phyloP scores from a whole-genome alignment of 441 rosid species.

The Omphalea diandra region DNA sequence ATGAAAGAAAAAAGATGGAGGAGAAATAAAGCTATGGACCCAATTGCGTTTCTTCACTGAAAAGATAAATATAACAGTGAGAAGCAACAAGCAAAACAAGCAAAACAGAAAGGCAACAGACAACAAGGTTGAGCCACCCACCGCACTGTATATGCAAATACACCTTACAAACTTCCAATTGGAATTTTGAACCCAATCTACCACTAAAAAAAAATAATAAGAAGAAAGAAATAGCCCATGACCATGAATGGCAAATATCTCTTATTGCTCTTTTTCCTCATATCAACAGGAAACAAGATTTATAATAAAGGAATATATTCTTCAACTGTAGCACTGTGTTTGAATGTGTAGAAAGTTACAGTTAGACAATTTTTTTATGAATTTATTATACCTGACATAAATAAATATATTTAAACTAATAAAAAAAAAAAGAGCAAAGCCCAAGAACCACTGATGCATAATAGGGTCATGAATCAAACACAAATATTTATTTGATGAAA shows the following conservation, averaged over 20 bases:
- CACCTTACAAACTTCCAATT: constrained; percentile 26
- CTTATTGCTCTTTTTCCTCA: background rate
- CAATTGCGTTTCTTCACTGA: background rate
- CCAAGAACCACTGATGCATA: too few relatives aligned
- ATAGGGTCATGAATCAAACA: background rate
- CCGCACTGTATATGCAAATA: constrained; percentile 26
- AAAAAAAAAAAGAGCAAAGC: too few relatives aligned
- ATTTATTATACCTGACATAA: too few relatives aligned
- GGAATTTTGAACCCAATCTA: background rate
- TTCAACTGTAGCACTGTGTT: too few relatives aligned
- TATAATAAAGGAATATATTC: too few relatives aligned
- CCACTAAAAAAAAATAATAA: background rate
- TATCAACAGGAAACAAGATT: background rate
- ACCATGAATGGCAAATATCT: too few relatives aligned
- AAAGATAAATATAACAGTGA: background rate
- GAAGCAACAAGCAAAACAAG: constrained; percentile 16
- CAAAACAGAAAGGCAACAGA: constrained; percentile 1
- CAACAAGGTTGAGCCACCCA: constrained; percentile 15
- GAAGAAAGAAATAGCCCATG: too few relatives aligned
- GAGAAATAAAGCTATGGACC: background rate
- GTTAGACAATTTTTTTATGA: too few relatives aligned
- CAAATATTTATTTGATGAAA: background rate
- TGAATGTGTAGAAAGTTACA: too few relatives aligned
- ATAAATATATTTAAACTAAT: too few relatives aligned
- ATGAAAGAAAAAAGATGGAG: too few relatives aligned